These are phyloP conservation scores for Suhomyces coccinellae DNA, from an alignment of 1,139 yeast species.

Conservation along the genomic window DNA sequence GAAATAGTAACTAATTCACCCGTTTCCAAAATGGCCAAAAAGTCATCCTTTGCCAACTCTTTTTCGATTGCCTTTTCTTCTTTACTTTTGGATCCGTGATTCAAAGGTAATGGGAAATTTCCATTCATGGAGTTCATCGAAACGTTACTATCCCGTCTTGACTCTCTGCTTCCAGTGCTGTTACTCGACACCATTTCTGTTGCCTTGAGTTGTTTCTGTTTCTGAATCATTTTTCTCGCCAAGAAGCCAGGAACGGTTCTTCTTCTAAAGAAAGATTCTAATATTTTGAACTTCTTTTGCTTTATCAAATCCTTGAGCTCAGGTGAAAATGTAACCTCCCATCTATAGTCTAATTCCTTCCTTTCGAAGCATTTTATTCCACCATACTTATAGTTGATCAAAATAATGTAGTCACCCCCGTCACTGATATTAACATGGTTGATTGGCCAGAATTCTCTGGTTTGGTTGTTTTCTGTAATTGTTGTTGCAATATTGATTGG, in stretches of 20 bases:
- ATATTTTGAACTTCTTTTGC: conserved; percentile 32
- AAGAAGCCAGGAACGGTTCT: conserved; percentile 52
- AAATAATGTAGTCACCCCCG: conserved; percentile 58
- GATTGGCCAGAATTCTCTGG: conserved; percentile 66
- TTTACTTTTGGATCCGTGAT: conserved; percentile 10
- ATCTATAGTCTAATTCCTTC: conserved; percentile 49
- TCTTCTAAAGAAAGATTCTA: conserved; percentile 62
- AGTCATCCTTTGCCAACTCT: conserved; percentile 29
- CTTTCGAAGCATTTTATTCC: conserved; percentile 62
- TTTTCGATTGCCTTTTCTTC: conserved; percentile 13
- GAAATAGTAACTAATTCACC: conserved; percentile 52
- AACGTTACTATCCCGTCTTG: conserved; percentile 30
- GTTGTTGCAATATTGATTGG: conserved; percentile 50
- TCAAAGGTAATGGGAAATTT: conserved; percentile 32
- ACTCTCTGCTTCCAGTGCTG: conserved; percentile 16
- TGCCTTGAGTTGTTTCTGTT: conserved; percentile 19
- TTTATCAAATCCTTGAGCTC: conserved; percentile 27
- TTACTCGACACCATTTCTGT: conserved; percentile 9
- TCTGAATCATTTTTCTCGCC: conserved; percentile 43
- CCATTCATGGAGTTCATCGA: conserved; percentile 34
- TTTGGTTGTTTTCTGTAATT: conserved; percentile 26
- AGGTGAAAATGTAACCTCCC: conserved; percentile 40
- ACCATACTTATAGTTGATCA: conserved; percentile 52
- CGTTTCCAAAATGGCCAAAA: conserved; percentile 35
- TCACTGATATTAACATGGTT: conserved; percentile 59